phyloP scores from a whole-genome alignment of 306 rosid species.

The Morella rubra region DNA sequence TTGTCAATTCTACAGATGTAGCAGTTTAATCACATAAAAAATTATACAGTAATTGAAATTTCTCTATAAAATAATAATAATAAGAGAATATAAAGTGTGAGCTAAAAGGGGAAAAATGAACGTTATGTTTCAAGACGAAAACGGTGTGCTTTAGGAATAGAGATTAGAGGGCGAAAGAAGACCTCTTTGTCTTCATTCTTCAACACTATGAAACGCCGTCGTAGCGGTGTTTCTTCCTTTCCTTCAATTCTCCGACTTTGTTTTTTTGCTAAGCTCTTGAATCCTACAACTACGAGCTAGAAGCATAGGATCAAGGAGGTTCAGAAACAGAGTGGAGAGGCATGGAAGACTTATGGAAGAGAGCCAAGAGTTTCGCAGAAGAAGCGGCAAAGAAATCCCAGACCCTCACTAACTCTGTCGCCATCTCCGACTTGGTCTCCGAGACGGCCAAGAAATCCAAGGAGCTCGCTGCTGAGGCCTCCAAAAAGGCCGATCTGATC shows the following conservation, averaged over 20 bases:
- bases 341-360: conserved; percentile 92
- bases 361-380: conserved; percentile 86
- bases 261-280: too few relatives aligned
- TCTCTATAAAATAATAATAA: too few relatives aligned
- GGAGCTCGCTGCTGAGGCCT: conserved; percentile 93
- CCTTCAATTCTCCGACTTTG: too few relatives aligned
- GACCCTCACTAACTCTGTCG: conserved; percentile 47
- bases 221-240: neutral
- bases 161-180: neutral
- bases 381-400: conserved; percentile 93
- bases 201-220: neutral
- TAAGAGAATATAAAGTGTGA: too few relatives aligned
- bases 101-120: too few relatives aligned
- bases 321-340: neutral
- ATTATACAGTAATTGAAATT: too few relatives aligned
- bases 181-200: neutral
- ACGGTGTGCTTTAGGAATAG: neutral
- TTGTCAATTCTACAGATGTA: too few relatives aligned
- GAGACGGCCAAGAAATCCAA: conserved; percentile 91
- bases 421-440: conserved; percentile 83
- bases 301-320: neutral
- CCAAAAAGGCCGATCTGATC: conserved; percentile 83
- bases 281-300: neutral
- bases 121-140: too few relatives aligned
- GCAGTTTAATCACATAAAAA: too few relatives aligned